phyloP scores from a whole-genome alignment of 805 yeast genomes.

The Candida ovalis region DNA sequence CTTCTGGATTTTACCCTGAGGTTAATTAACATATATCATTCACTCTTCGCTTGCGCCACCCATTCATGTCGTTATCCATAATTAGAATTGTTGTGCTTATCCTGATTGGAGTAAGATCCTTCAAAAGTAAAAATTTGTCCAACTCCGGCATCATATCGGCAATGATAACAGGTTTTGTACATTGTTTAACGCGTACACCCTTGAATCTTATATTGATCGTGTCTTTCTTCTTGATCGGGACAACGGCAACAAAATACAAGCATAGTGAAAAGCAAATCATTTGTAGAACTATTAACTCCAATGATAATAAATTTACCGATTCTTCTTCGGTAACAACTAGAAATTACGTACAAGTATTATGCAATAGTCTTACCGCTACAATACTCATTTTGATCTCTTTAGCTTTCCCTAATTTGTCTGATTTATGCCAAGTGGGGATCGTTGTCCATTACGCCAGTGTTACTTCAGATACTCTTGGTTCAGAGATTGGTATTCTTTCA shows the following conservation, averaged over 20 bases:
- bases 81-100: background rate
- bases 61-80: background rate
- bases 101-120: conserved; percentile 3
- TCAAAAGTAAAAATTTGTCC: conserved; percentile 6
- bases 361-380: background rate
- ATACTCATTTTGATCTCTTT: background rate
- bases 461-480: conserved; percentile 11
- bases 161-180: conserved; percentile 9
- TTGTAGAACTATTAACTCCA: background rate
- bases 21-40: too few relatives aligned
- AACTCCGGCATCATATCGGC: conserved; percentile 8
- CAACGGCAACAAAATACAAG: conserved; percentile 10
- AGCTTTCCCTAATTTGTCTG: background rate
- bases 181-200: conserved; percentile 3
- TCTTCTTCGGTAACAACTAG: background rate
- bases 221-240: conserved; percentile 6
- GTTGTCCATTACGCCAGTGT: conserved; percentile 11
- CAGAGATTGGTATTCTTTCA: conserved; percentile 13
- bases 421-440: background rate
- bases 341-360: background rate
- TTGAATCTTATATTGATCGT: conserved; percentile 6
- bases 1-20: too few relatives aligned
- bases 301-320: background rate
- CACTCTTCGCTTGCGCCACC: background rate
- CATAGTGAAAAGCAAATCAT: conserved; percentile 3